Conservation (phyloP, 495 filamentous ascomycete genomes). For the Penicillium coprophilum region DNA sequence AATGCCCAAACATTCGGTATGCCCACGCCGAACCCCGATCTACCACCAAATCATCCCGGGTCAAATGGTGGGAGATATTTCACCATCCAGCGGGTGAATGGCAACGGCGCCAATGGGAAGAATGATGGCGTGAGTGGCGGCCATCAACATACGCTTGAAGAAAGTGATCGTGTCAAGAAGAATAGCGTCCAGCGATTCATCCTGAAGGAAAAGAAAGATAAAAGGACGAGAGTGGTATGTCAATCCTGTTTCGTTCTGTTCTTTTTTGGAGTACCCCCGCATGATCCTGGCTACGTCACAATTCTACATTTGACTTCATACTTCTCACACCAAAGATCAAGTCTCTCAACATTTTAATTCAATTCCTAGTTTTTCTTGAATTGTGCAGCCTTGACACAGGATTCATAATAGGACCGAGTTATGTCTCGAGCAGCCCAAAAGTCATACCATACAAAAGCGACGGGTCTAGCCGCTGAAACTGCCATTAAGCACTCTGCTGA, state of each 20-base stretch:
- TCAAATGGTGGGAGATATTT: slow-evolving; percentile 58
- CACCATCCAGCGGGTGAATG: slow-evolving; percentile 75
- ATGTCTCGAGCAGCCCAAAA: slow-evolving; percentile 61
- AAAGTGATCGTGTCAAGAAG: slow-evolving; percentile 84
- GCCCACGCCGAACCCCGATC: slow-evolving; percentile 35
- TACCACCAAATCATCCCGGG: slow-evolving; percentile 45
- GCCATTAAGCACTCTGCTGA: slow-evolving; percentile 69
- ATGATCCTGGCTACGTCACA: slow-evolving; percentile 26
- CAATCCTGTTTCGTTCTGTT: slow-evolving; percentile 13
- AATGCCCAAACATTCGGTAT: slow-evolving; percentile 40
- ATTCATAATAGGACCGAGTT: slow-evolving; percentile 24
- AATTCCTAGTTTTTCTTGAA: background rate
- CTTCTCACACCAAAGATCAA: background rate
- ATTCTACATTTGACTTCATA: slow-evolving; percentile 3
- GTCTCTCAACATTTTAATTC: background rate
- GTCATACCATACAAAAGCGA: slow-evolving; percentile 79
- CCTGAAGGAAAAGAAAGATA: slow-evolving; percentile 65
- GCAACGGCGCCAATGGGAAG: slow-evolving; percentile 72
- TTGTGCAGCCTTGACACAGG: slow-evolving; percentile 8
- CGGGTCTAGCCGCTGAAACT: slow-evolving; percentile 73
- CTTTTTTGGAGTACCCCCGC: slow-evolving; percentile 22
- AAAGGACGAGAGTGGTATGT: slow-evolving; percentile 65
- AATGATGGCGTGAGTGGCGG: slow-evolving; percentile 62
- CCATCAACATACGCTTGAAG: slow-evolving; percentile 74
- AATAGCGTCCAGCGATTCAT: slow-evolving; percentile 71